phyloP scores from a whole-genome alignment of 2,329 filamentous ascomycete genomes.

The Epichloe uncinata region DNA sequence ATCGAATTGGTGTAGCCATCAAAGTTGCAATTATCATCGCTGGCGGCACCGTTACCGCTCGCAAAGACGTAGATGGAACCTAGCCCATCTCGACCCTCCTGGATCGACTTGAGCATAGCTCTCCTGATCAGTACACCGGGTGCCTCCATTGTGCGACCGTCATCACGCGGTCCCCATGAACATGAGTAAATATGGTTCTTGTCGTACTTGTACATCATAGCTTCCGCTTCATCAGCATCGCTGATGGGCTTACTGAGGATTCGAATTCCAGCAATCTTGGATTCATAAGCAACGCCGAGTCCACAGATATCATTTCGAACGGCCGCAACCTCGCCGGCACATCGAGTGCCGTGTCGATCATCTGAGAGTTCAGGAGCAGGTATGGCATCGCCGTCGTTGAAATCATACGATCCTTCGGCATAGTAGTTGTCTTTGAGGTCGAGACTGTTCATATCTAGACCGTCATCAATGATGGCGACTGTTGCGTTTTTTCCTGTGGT shows the following conservation, averaged over 20 bases:
- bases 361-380: constrained; percentile 74
- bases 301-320: constrained; percentile 89
- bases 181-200: constrained; percentile 96
- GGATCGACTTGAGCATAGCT: constrained; percentile 85
- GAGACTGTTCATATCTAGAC: constrained; percentile 86
- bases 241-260: constrained; percentile 85
- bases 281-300: constrained; percentile 88
- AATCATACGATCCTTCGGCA: constrained; percentile 84
- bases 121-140: constrained; percentile 77
- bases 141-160: constrained; percentile 86
- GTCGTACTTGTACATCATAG: constrained; percentile 85
- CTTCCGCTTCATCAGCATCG: constrained; percentile 82
- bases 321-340: constrained; percentile 86
- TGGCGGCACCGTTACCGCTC: constrained; percentile 74
- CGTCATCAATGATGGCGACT: constrained; percentile 91
- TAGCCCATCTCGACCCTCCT: constrained; percentile 69
- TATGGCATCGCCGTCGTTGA: constrained; percentile 71
- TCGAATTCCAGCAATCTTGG: constrained; percentile 79
- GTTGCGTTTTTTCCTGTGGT: constrained; percentile 82
- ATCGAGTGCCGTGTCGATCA: constrained; percentile 84
- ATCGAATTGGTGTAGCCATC: constrained; percentile 99
- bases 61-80: constrained; percentile 96
- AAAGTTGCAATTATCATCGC: constrained; percentile 96
- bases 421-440: constrained; percentile 93
- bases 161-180: constrained; percentile 94